phyloP scores from a whole-genome alignment of 176 grass and related monocot species.

The Stipa capillata region DNA sequence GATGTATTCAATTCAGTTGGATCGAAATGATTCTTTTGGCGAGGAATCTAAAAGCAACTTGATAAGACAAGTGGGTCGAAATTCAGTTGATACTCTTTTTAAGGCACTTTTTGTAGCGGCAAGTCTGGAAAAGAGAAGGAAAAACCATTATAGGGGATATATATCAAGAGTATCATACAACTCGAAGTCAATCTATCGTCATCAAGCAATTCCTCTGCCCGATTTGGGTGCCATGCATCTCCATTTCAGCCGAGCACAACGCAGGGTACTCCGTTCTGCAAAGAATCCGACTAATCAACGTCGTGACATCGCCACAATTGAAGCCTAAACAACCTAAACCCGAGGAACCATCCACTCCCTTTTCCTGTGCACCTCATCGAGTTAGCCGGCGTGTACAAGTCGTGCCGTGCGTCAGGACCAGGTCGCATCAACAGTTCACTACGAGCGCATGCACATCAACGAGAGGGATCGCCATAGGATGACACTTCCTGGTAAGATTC shows the following conservation, averaged over 20 bases:
- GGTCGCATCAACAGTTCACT: not conserved
- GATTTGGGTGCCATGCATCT: not conserved
- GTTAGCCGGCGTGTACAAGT: not conserved
- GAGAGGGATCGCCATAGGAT: not conserved
- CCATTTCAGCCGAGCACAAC: not conserved
- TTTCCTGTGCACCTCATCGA: not conserved
- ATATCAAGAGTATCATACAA: too few relatives aligned
- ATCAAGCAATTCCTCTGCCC: not conserved
- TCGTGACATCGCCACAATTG: not conserved
- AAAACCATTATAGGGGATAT: not conserved
- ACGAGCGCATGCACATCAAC: not conserved
- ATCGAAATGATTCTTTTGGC: not conserved
- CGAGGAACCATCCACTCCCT: not conserved
- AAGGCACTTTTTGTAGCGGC: not conserved
- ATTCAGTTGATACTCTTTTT: too few relatives aligned
- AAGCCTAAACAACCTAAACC: not conserved
- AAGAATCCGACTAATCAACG: not conserved
- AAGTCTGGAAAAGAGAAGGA: not conserved
- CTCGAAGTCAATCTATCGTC: not conserved
- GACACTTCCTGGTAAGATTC: not conserved
- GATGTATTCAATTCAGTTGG: not conserved
- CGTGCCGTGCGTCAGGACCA: not conserved
- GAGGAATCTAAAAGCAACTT: not conserved
- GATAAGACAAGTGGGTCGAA: not conserved
- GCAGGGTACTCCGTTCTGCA: not conserved